Evolutionary conservation across 345 rosid species (phyloP), one percentile per base, ranked within the genome.

Genomic region (Arabidopsis arenosa): DNA sequence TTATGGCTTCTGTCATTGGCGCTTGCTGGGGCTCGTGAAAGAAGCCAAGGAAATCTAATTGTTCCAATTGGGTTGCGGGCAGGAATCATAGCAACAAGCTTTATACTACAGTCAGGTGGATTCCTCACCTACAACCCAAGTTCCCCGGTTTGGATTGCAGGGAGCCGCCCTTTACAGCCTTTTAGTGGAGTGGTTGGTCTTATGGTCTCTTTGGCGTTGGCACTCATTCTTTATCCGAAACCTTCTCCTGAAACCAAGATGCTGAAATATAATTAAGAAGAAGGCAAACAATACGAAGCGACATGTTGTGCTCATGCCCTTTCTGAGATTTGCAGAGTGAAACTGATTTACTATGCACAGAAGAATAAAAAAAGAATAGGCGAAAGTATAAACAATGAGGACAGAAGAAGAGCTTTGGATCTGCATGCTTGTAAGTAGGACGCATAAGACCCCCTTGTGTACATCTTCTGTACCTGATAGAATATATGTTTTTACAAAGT

Each of bases 131-230:
- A 82, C 67, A 79, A 77, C 23, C 56, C 80, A 44, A 79, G 73
- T 52, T 76, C 68, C 35, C 88, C 97, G 21, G 57, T 61, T 9
- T 94, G 95, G 98, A 36, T 90, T 7, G 84, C 87, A 1, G 92
- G 92, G 37, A 85, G 76, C 66, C 87, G 79, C 60, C 91, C 90
- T 2, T 85, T 85, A 66, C 89, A 92, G 82, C 96, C 98, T 44
- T 90, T 92, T 43, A 86, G 91, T 35, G 98, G 97, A 70, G 70
- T 80, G 10, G 89, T 90, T 33, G 98, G 98, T 66, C 68, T 90
- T 77, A 80, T 79, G 55, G 85, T 84, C 71, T 43, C 92, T 72
- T 65, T 81, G 14, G 61, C 80, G 43, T 53, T 92, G 75, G 95
- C 98, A 45, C 17, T 87, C 45, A 23, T 76, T 63, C 78, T 90